Evolutionary conservation across 805 yeast genomes (phyloP), one percentile per base, ranked within the genome.

Genomic region (Saturnispora diversa): DNA sequence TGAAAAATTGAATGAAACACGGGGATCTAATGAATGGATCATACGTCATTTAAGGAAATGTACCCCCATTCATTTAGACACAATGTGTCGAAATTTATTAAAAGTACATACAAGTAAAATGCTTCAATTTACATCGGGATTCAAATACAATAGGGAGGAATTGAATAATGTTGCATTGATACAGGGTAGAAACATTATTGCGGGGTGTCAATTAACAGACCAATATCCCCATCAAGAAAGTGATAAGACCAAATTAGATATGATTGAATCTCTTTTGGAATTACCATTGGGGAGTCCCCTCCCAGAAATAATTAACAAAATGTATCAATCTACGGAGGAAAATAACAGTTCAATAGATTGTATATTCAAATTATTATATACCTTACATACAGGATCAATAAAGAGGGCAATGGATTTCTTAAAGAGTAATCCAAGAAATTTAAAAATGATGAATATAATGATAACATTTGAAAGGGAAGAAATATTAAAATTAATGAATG

Each of bases 391-490:
- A 13, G 13, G 20, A 26, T 23, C 25, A 13, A 28, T 20, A 11
- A 12, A 32, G n/a, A 34, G 32, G 6, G 42, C 37, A 19, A 21
- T 31, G 30, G 20, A 31, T 11, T 31, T 15, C 12, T 15, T 31
- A n/a, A 16, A 26, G 11, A 6, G 11, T 2, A 24, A 37, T 17
- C 40, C 40, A 24, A 19, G 30, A 20, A 37, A 37, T 37, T 5
- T 32, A 15, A 31, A 32, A 23, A 39, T 32, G 33, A 32, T 39
- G 37, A 39, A 32, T 31, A 24, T 39, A 31, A 27, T 38, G 41
- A 31, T 38, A 11, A 20, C 12, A 3, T 25, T 23, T 15, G 24
- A 31, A n/a, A 19, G 31, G 15, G 9, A 24, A 6, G 12, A 26
- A 20, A 26, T 38, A 16, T n/a, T 39, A 5, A 22, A 27, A 12